A percentile compares a stretch with the other conserved stretches of the same genome.
Evolutionary conservation across 257 asterid genomes (phyloP).

Genomic region (Solanum clarkiae): DNA sequence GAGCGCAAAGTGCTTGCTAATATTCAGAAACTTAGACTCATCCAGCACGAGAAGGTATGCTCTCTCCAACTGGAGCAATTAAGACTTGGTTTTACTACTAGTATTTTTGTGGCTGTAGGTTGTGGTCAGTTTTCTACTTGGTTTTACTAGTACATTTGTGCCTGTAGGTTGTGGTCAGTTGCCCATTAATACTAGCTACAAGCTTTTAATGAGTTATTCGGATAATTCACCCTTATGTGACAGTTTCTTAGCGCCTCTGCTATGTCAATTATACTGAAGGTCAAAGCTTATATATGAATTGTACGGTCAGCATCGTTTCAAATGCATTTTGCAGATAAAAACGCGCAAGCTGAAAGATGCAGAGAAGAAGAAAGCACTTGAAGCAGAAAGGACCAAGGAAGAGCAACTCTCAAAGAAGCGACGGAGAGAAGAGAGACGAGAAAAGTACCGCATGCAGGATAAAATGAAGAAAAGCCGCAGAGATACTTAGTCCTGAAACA

Average conservation of each 20-base stretch:
- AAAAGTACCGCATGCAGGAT: conserved; percentile 59
- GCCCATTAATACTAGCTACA: not conserved
- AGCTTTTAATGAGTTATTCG: not conserved
- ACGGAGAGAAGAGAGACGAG: conserved; percentile 77
- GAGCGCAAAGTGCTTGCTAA: conserved; percentile 57
- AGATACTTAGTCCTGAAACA: not conserved
- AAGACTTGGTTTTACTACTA: not conserved
- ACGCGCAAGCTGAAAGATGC: conserved; percentile 53
- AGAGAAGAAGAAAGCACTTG: conserved; percentile 48
- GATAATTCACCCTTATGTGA: not conserved
- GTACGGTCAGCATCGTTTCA: not conserved
- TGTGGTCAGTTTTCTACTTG: not conserved
- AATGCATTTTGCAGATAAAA: conserved; percentile 30
- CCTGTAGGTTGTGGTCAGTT: not conserved
- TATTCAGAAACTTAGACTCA: conserved; percentile 61
- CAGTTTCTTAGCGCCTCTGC: not conserved
- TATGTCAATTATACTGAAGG: not conserved
- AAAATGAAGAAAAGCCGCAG: conserved; percentile 58
- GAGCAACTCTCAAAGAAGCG: conserved; percentile 71
- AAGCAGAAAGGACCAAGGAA: conserved; percentile 54
- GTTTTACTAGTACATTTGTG: not conserved
- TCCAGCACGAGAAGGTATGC: conserved; percentile 54
- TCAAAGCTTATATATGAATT: not conserved
- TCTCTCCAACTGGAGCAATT: not conserved
- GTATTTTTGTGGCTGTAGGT: not conserved